Base-by-base conservation (phyloP, 1,284 basidiomycete species). In the Rhodotorula sp. region DNA sequence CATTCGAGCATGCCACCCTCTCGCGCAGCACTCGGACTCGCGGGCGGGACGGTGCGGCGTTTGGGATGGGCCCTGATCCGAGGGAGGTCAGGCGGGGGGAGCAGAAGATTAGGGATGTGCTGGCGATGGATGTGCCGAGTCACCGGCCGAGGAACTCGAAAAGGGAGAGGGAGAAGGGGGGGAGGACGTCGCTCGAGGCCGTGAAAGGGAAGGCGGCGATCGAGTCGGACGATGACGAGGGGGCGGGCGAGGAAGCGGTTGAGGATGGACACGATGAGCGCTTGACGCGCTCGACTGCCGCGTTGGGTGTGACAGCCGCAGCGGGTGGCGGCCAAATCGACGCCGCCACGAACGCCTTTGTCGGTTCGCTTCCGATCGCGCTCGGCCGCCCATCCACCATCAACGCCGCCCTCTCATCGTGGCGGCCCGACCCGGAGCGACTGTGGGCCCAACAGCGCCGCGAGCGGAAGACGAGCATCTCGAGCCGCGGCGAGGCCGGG, bases 91-190 rank as follows among this genome's bases (percentile, higher is more conserved):
- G 58, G 19, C 51, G 60, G 47, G 72, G 65, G 10, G 68, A 68
- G 57, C 68, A 62, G 22, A 72, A 72, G 65, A 70, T 76, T 9
- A 65, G 75, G 19, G 68, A 76, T 20, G 66, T 75, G 13, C 67
- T 76, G 20, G 76, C 71, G 9, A 69, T 75, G 46, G 76, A 77
- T 44, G 69, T 70, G 4, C 76, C 76, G 3, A 62, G 56, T 36
- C 76, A 77, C 34, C 70, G 76, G 6, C 59, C 69, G 19, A 20
- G 64, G 22, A 62, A 65, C 5, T n/a, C 60, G 10, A 44, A 27
- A 6, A 24, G 55, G 8, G 29, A 48, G 27, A 48, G 59, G 4
- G 59, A 20, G 27, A 48, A 55, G 4, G 59, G 13, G 9, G 47
- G 57, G 34, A 22, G 47, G 20, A 17, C 17, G 5, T 20, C 8